A percentile compares a stretch with the other conserved stretches of the same genome.
These are phyloP conservation scores for Castanea mollissima DNA, from an alignment of 306 rosid genomes.

Conservation along the genomic window DNA sequence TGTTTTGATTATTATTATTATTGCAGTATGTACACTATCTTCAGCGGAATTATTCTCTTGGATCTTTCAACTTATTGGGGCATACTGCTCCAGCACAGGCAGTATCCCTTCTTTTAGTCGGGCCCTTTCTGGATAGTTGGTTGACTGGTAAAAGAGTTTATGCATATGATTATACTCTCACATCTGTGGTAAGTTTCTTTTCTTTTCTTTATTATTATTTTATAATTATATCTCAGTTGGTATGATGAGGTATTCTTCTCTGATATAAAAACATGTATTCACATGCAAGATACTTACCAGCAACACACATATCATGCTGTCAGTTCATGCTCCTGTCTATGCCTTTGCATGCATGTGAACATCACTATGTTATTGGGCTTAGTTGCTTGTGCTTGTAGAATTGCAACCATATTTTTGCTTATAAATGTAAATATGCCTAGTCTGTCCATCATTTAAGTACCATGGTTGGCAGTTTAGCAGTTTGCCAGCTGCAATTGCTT, in stretches of 20 bases:
- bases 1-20: conserved; percentile 12
- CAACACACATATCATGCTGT: neutral
- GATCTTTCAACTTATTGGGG: conserved; percentile 74
- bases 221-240: neutral
- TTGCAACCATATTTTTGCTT: neutral
- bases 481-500: neutral
- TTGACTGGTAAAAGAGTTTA: conserved; percentile 60
- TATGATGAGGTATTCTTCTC: conserved; percentile 3
- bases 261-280: conserved; percentile 2
- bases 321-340: neutral
- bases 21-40: conserved; percentile 73
- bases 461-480: neutral
- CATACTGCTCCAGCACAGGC: conserved; percentile 85
- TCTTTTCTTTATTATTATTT: neutral
- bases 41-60: conserved; percentile 72
- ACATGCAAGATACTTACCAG: neutral
- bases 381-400: neutral
- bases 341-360: neutral
- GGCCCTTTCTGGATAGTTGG: conserved; percentile 76
- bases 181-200: conserved; percentile 47
- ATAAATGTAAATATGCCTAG: neutral
- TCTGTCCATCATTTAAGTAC: neutral
- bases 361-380: neutral
- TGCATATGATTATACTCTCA: conserved; percentile 40
- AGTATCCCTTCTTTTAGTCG: conserved; percentile 48